Evolutionary conservation across 139 green algal genomes (phyloP), one percentile per base, ranked within the genome.

Genomic region (Tetraselmis striata): DNA sequence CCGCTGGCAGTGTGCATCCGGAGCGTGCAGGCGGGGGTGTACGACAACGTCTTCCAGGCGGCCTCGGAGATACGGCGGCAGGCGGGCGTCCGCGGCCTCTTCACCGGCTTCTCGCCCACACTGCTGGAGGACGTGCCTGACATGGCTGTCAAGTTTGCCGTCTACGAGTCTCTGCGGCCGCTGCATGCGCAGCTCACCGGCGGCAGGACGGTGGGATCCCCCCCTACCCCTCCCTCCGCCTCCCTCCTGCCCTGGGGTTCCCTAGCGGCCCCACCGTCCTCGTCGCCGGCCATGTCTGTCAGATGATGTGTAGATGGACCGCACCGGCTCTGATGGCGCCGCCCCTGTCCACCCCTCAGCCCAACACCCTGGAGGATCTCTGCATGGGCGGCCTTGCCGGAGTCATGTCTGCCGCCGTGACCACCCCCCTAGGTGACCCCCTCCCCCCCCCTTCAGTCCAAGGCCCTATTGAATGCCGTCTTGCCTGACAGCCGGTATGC

Each of bases 101-200:
- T 85, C 5, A 89, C 90, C 85, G 94, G 94, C 30, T 98, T 94
- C 85, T 31, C 96, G 58, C 94, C 94, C 29, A 97, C 94, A 0
- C 59, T 98, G 76, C 83, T 98, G 74, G 94, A 97, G 86, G 95
- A 98, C 84, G 92, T 97, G 18, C 95, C 95, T 0, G 95, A 98
- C 87, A 97, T 97, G 93, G 95, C 94, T 0, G 90, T 97, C 76
- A 97, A 96, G 86, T 97, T 98, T 84, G 93, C 94, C 23, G 92
- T 90, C 45, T 98, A 98, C 82, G 95, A 98, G 80, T 91, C 90
- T 2, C 81, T 97, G 87, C 84, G 93, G 18, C 80, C 82, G 1
- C 59, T 93, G 26, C 93, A 95, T 85, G 45, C 32, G 31, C 77
- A 59, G 28, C 31, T 93, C 2, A 82, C 59, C 26, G 58, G 59